Evolutionary conservation across 2,329 filamentous ascomycete genomes (phyloP).

Genomic region (Sordariomycetes sp.): DNA sequence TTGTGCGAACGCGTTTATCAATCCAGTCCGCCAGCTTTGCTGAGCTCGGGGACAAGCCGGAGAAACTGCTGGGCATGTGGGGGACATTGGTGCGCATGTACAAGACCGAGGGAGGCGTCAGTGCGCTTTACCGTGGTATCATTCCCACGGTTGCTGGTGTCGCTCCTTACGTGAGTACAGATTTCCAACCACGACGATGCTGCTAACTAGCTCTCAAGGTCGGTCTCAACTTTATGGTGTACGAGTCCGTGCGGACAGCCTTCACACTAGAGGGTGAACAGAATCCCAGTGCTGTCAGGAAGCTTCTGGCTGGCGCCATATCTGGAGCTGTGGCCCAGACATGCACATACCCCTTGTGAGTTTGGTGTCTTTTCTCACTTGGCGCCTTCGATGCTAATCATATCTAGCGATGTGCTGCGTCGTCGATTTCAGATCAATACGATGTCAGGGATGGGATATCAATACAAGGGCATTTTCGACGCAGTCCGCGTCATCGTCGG

Average conservation of each 20-base stretch:
- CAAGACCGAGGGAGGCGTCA: slow-evolving; percentile 75
- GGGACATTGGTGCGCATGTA: slow-evolving; percentile 76
- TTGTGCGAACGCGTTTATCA: slow-evolving; percentile 88
- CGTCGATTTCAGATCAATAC: slow-evolving; percentile 97
- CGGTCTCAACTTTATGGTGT: slow-evolving; percentile 97
- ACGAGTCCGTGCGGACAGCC: slow-evolving; percentile 76
- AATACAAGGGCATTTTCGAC: slow-evolving; percentile 81
- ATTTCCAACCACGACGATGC: neutral
- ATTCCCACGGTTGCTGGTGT: slow-evolving; percentile 90
- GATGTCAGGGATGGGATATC: slow-evolving; percentile 96
- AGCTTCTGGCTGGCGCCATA: slow-evolving; percentile 81
- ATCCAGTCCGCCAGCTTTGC: slow-evolving; percentile 97
- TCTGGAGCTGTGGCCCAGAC: slow-evolving; percentile 97
- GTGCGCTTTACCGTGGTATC: slow-evolving; percentile 88
- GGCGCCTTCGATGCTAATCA: slow-evolving; percentile 14
- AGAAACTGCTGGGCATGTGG: slow-evolving; percentile 87
- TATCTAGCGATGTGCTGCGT: slow-evolving; percentile 71
- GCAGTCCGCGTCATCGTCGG: slow-evolving; percentile 73
- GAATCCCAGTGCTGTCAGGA: slow-evolving; percentile 70
- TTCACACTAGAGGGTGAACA: slow-evolving; percentile 82
- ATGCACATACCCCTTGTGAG: slow-evolving; percentile 96
- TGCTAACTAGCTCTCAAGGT: slow-evolving; percentile 44
- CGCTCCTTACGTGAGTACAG: slow-evolving; percentile 67
- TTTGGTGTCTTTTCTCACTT: too few relatives aligned
- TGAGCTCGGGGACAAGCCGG: slow-evolving; percentile 54